Conservation (phyloP, 805 yeast species). For the Nakazawaea wyomingensis region DNA sequence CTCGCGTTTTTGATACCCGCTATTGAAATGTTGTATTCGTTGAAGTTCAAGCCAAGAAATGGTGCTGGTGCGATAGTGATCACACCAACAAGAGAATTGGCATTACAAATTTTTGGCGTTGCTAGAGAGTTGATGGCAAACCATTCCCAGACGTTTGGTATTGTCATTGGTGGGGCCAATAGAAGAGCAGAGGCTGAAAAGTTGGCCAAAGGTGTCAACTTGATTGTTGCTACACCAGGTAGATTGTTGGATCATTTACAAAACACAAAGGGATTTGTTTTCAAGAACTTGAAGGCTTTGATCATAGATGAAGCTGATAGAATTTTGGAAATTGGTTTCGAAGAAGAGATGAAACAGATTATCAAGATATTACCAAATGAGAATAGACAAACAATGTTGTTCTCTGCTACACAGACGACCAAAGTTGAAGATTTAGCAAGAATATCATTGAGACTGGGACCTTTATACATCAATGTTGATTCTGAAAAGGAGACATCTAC, state of each 20-base stretch:
- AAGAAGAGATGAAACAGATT: conserved; percentile 97
- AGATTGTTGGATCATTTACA: conserved; percentile 94
- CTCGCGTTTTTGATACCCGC: conserved; percentile 95
- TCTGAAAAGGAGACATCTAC: conserved; percentile 80
- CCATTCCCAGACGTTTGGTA: conserved; percentile 92
- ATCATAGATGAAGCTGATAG: conserved; percentile 98
- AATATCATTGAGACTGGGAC: conserved; percentile 91
- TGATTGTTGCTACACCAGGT: conserved; percentile 96
- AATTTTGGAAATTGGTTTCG: conserved; percentile 95
- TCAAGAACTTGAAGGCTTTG: conserved; percentile 89
- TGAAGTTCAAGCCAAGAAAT: conserved; percentile 94
- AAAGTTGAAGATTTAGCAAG: conserved; percentile 98
- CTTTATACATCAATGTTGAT: conserved; percentile 89
- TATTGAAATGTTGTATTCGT: conserved; percentile 81
- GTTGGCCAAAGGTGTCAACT: conserved; percentile 86
- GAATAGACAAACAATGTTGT: conserved; percentile 92
- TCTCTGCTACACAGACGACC: conserved; percentile 99
- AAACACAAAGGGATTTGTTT: conserved; percentile 89
- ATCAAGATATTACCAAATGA: conserved; percentile 89
- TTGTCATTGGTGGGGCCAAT: conserved; percentile 98
- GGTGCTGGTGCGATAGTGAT: conserved; percentile 97
- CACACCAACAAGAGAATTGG: conserved; percentile 96
- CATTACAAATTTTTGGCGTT: conserved; percentile 95
- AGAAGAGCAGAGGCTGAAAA: conserved; percentile 97
- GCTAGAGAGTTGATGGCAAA: conserved; percentile 88